Conservation (phyloP, 768 basidiomycete genomes). For the Auricularia auricula-judae region DNA sequence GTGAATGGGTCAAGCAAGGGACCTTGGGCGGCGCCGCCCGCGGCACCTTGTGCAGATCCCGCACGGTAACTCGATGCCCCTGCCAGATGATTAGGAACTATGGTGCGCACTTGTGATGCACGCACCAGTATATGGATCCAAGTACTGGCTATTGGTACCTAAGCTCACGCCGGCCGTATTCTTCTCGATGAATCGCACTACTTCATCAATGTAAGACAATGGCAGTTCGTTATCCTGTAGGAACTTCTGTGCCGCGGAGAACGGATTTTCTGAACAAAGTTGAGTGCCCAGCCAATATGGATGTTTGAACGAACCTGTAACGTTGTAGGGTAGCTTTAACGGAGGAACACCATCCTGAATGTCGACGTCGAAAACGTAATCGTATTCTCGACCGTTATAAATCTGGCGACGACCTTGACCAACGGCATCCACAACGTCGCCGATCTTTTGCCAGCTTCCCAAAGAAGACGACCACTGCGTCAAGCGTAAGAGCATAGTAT, state of each 20-base stretch:
- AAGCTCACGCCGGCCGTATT: constrained; percentile 74
- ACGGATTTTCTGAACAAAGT: constrained; percentile 70
- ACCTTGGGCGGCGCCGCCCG: constrained; percentile 17
- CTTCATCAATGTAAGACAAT: constrained; percentile 71
- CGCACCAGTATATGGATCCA: constrained; percentile 85
- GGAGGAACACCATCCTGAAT: constrained; percentile 87
- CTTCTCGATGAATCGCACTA: constrained; percentile 88
- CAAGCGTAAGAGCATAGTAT: neutral
- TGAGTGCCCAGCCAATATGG: neutral
- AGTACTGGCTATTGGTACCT: constrained; percentile 36
- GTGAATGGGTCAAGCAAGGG: constrained; percentile 58
- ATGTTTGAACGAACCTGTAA: constrained; percentile 43
- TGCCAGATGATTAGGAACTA: neutral
- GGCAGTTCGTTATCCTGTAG: constrained; percentile 76
- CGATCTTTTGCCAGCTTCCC: constrained; percentile 81
- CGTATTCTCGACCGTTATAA: constrained; percentile 90
- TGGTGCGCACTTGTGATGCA: constrained; percentile 2
- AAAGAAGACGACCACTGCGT: constrained; percentile 70
- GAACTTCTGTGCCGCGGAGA: constrained; percentile 80
- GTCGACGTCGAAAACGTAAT: constrained; percentile 99
- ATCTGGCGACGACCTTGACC: constrained; percentile 84
- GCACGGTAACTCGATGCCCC: neutral
- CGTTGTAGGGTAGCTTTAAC: constrained; percentile 90
- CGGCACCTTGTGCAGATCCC: constrained; percentile 23
- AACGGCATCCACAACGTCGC: constrained; percentile 92